Evolutionary conservation across 495 filamentous ascomycete genomes (phyloP), one percentile per base, ranked within the genome.

Genomic region (Lindgomyces ingoldianus): DNA sequence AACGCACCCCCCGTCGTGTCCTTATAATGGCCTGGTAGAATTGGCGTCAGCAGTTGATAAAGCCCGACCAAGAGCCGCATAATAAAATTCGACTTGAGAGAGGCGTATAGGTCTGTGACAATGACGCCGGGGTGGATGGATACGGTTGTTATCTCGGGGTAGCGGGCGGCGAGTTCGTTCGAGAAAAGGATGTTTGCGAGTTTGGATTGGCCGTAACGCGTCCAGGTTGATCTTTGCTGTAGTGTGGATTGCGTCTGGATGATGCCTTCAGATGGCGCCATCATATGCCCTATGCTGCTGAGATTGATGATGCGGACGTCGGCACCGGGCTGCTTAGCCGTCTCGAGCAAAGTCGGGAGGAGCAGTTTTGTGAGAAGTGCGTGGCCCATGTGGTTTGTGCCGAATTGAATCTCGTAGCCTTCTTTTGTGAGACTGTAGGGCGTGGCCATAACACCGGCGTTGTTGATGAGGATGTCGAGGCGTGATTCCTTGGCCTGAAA

Each of bases 321-420:
- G 22, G 64, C 39, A 53, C 49, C 63, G 11, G 66, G 67, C 16
- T 51, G n/a, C 36, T 58, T 21, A 1, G 70, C 70, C 0, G 70
- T 67, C 1, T 29, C 18, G 29, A 67, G 59, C 9, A 72, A 49
- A 0, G 57, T 64, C 0, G 70, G 70, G 0, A 70, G 36, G 18
- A 72, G 63, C 18, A 70, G 63, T 29, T 67, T 69, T 2, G 70
- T 72, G 19, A 72, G 56, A 1, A 72, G 61, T 18, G 61, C 60
- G 58, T 68, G 70, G 36, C 70, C 66, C 45, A 72, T 62, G 62
- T 70, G 62, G 54, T 72, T 72, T 27, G 70, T 80, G 14, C 78
- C 85, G 22, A 90, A 77, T 60, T 88, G 85, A 45, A 80, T 74
- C 68, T 89, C 87, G 60, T 81, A 72, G 9, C 81, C 80, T 22